Percentiles rank a stretch among this genome's conserved stretches.
Evolutionary conservation across 2,329 filamentous ascomycete genomes (phyloP).

Genomic region (Grosmannia serpens): DNA sequence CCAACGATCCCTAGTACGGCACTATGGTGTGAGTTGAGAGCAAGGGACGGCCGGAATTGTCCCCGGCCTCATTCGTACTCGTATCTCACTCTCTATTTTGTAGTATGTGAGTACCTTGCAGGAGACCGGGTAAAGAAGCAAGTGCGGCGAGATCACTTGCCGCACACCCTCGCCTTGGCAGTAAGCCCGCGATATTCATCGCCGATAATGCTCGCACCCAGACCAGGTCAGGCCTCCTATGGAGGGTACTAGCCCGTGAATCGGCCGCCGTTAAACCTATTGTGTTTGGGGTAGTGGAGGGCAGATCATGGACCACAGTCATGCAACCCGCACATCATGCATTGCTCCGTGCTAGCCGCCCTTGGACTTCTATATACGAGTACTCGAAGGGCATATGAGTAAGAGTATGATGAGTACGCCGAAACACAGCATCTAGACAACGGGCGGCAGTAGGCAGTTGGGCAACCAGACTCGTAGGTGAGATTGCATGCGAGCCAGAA

Average conservation of each 20-base stretch:
- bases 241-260: neutral
- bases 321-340: neutral
- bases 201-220: neutral
- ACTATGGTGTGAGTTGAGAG: neutral
- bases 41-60: neutral
- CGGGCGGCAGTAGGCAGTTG: neutral
- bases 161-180: neutral
- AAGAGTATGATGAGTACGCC: neutral
- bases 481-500: too few species aligned
- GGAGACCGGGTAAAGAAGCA: too few species aligned
- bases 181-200: neutral
- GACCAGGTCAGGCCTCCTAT: neutral
- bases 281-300: neutral
- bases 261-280: neutral
- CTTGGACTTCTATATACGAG: neutral
- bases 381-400: neutral
- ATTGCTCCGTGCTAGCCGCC: neutral
- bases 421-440: neutral
- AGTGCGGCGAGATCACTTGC: neutral
- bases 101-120: too few species aligned
- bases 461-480: neutral
- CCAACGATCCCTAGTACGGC: neutral
- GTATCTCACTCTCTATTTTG: too few species aligned
- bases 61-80: too few species aligned
- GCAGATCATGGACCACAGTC: constrained; percentile 1